phyloP scores from a whole-genome alignment of 163 green algal species.

The Scenedesmus sp. region DNA sequence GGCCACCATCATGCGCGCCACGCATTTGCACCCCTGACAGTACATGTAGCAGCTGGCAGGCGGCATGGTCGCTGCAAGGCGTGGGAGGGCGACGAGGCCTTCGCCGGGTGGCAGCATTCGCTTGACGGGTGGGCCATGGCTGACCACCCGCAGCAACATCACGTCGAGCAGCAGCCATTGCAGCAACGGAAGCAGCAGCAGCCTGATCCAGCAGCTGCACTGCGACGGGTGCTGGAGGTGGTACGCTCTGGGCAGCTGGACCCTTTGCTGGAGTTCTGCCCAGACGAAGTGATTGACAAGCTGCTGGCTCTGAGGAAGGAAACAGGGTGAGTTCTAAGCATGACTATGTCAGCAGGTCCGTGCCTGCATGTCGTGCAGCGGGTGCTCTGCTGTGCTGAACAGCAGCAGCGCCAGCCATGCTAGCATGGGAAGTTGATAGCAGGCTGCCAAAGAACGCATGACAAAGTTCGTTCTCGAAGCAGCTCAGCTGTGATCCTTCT shows the following conservation, averaged over 20 bases:
- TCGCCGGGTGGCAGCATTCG: neutral
- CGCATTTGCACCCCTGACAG: neutral
- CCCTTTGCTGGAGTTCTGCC: conserved; percentile 50
- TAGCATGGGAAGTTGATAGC: neutral
- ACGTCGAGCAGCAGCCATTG: conserved; percentile 1
- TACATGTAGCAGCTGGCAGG: neutral
- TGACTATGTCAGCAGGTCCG: neutral
- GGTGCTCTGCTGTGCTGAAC: neutral
- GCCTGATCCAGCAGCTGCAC: neutral
- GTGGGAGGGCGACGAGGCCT: neutral
- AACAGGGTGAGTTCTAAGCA: neutral
- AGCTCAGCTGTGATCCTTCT: neutral
- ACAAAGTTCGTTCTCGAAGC: neutral
- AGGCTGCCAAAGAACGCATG: neutral
- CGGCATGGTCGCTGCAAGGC: neutral
- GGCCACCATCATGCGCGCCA: neutral
- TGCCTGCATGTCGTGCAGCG: neutral
- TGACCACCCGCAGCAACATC: neutral
- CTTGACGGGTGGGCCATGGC: neutral
- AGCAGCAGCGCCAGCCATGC: neutral
- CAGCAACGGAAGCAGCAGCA: neutral
- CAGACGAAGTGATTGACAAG: conserved; percentile 49
- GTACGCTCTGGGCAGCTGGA: conserved; percentile 39
- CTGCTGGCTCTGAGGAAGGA: conserved; percentile 19
- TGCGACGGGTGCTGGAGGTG: conserved; percentile 38